A percentile compares a stretch with the other conserved stretches of the same genome.
Evolutionary conservation across 768 basidiomycete species (phyloP).

Genomic region (Calvatia gigantea): DNA sequence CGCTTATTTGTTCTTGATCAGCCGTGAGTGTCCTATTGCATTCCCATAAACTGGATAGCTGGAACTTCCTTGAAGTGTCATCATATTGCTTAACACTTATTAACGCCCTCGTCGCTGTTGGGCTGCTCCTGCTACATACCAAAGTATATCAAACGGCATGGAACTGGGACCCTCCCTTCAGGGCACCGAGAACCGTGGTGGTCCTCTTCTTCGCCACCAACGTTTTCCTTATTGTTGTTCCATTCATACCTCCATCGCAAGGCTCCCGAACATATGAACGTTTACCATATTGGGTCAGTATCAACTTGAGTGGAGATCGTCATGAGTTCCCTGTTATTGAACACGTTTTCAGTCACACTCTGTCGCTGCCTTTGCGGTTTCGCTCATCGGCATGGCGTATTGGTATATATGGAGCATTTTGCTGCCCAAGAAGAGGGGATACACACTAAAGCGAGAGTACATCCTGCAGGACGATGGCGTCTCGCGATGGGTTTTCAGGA

Average conservation of each 20-base stretch:
- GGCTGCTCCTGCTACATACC: conserved; percentile 60
- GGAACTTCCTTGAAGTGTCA: conserved; percentile 35
- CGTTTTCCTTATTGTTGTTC: conserved; percentile 57
- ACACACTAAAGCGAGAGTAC: conserved; percentile 44
- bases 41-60: neutral
- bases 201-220: conserved; percentile 63
- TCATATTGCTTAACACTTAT: conserved; percentile 57
- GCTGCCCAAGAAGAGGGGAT: conserved; percentile 46
- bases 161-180: conserved; percentile 66
- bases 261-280: conserved; percentile 50
- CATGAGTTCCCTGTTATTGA: neutral
- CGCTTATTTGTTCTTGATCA: conserved; percentile 69
- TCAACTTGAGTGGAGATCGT: neutral
- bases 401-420: conserved; percentile 53
- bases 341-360: conserved; percentile 40
- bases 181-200: conserved; percentile 44
- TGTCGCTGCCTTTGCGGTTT: conserved; percentile 41
- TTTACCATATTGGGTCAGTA: conserved; percentile 70
- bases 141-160: conserved; percentile 32
- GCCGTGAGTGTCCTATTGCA: conserved; percentile 30
- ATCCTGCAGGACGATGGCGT: conserved; percentile 55
- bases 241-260: conserved; percentile 56
- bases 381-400: conserved; percentile 47
- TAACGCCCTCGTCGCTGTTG: conserved; percentile 57
- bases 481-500: conserved; percentile 48